These are phyloP conservation scores for Rhodotorula sp. DNA, from an alignment of 1,284 basidiomycete genomes.

Conservation along the genomic window DNA sequence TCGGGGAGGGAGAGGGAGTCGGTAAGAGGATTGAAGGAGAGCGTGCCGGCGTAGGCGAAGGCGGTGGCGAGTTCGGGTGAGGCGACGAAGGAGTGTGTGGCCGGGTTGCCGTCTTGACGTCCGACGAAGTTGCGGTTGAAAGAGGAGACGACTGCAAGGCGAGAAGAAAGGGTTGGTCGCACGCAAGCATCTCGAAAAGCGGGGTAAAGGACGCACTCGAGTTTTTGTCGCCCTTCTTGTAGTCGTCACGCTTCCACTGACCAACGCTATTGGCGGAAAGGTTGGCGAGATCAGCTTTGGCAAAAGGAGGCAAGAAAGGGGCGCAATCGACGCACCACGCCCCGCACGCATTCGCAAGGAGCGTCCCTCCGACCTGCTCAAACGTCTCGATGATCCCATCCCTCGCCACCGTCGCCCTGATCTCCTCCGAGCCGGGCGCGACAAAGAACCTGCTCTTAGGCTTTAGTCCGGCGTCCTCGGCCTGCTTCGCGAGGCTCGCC, in stretches of 20 bases:
- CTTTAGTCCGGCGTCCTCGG: slow-evolving; percentile 78
- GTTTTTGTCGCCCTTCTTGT: slow-evolving; percentile 95
- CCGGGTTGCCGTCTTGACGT: slow-evolving; percentile 98
- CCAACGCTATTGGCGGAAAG: no score
- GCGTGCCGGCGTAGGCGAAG: slow-evolving; percentile 88
- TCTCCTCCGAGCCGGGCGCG: slow-evolving; percentile 97
- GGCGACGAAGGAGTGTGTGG: slow-evolving; percentile 97
- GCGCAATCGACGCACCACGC: no score
- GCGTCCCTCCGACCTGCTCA: slow-evolving; percentile 83
- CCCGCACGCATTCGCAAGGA: slow-evolving; percentile 97
- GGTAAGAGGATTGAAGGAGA: slow-evolving; percentile 95
- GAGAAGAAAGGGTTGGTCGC: no score
- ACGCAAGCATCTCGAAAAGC: no score
- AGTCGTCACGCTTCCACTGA: slow-evolving; percentile 96
- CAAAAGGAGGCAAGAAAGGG: no score
- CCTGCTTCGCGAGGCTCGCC: slow-evolving; percentile 89
- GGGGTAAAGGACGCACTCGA: no score
- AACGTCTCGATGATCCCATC: slow-evolving; percentile 91
- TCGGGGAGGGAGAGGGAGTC: slow-evolving; percentile 86
- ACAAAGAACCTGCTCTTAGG: slow-evolving; percentile 95
- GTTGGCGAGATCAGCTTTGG: no score
- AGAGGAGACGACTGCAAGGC: slow-evolving; percentile 13
- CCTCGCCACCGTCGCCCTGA: slow-evolving; percentile 94
- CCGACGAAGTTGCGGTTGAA: slow-evolving; percentile 99
- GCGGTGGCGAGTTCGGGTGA: slow-evolving; percentile 98